Base-by-base conservation (phyloP, 2,329 filamentous ascomycete species). In the Dothistroma septosporum region DNA sequence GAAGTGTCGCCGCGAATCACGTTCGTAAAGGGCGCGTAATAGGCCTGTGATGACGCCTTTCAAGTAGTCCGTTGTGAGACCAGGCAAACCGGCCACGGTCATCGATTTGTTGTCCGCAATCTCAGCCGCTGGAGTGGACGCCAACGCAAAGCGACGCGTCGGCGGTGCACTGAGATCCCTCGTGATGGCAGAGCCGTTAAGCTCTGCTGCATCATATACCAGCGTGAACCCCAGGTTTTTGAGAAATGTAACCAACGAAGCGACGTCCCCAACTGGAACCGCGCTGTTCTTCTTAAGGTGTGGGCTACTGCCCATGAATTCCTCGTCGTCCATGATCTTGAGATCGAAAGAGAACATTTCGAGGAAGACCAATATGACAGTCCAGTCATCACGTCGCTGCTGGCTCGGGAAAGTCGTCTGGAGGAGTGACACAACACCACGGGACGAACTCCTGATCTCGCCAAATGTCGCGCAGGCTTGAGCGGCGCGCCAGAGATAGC, bases 271-370 rank as follows among this genome's bases (percentile, higher is more conserved):
- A 10, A 93, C 76, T 0, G 85, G 84, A 6, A 97, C 80, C 49
- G 90, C 87, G 73, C 90, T 87, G 64, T 84, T 82, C 57, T 79
- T 78, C 69, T 78, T 67, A 16, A 64, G 65, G 19, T 64, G 64
- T 8, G 62, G 61, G 24, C 60, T 61, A 24, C 74, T 77, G 31
- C 73, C 77, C 53, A 75, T 69, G 72, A 99, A 99, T 69, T 99
- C 94, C 66, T 97, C 93, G 65, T 99, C 94, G 68, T 99, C 94
- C 73, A 93, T 96, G 35, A 97, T 85, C 68, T 94, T 89, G 12
- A 97, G 79, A 2, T 97, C 86, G 72, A 97, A 97, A 1, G 89
- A 91, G 73, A 97, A 99, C 0, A 99, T 83, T 69, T 99, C 94
- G 6, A 99, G 82, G 71, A 99, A 97, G 0, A 99, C 82, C 0